These are phyloP conservation scores for Arabis hirsuta DNA, from an alignment of 345 rosid species.

Conservation along the genomic window DNA sequence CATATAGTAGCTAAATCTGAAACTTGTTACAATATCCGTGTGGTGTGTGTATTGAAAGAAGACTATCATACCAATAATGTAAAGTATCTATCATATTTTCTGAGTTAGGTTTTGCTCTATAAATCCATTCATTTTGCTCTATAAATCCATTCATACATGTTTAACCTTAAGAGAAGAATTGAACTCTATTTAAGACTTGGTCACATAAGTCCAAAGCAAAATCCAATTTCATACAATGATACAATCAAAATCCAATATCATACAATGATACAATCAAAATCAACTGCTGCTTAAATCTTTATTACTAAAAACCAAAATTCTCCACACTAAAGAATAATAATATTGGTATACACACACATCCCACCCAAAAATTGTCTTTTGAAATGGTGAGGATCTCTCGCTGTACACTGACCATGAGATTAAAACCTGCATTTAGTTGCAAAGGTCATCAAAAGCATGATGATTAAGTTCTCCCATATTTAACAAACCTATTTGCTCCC, in stretches of 20 bases:
- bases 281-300: not conserved
- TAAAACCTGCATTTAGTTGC: conserved; percentile 15
- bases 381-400: not conserved
- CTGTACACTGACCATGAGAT: conserved; percentile 24
- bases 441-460: conserved; percentile 30
- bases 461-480: conserved; percentile 6
- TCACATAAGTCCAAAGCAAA: not conserved
- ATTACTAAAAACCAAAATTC: conserved; percentile 25
- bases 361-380: conserved; percentile 15
- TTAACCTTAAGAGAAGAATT: not conserved
- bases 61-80: conserved; percentile 6
- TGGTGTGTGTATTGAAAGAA: conserved; percentile 24
- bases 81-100: conserved; percentile 10
- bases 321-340: conserved; percentile 15
- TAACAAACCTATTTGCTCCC: conserved; percentile 53
- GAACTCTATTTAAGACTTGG: not conserved
- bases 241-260: not conserved
- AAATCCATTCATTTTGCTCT: not conserved
- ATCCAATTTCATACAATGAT: conserved; percentile 3
- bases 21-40: conserved; percentile 6
- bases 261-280: not conserved
- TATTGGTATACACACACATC: not conserved
- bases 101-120: not conserved
- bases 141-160: not conserved
- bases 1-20: not conserved